phyloP scores from a whole-genome alignment of 805 yeast genomes.

The Phaffomyces opuntiae region DNA sequence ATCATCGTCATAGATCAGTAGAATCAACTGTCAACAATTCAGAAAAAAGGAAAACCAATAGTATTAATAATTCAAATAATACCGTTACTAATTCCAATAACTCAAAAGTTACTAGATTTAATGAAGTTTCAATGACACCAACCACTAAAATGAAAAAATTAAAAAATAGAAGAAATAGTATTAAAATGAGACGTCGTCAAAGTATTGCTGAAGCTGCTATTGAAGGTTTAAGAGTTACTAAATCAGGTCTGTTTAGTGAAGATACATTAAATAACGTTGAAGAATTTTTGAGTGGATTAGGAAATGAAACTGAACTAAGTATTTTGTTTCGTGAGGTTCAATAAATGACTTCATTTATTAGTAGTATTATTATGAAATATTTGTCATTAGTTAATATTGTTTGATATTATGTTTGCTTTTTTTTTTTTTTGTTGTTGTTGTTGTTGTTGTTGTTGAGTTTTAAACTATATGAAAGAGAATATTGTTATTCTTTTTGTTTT shows the following conservation, averaged over 20 bases:
- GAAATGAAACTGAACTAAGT: constrained; percentile 34
- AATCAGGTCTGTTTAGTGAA: constrained; percentile 71
- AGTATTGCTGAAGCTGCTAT: constrained; percentile 69
- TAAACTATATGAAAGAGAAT: too few species aligned
- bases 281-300: constrained; percentile 51
- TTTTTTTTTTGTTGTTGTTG: not conserved
- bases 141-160: constrained; percentile 11
- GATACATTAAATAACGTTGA: constrained; percentile 69
- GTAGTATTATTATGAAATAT: not conserved
- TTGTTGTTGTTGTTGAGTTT: too few species aligned
- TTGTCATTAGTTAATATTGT: not conserved
- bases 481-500: not conserved
- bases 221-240: constrained; percentile 70
- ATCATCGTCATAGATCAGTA: not conserved
- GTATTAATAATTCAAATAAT: too few species aligned
- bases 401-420: not conserved
- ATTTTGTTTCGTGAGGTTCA: constrained; percentile 27
- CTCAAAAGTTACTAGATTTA: constrained; percentile 10
- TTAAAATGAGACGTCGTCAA: constrained; percentile 47
- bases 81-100: not conserved
- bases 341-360: not conserved
- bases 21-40: not conserved
- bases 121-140: constrained; percentile 17
- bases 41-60: constrained; percentile 3
- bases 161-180: constrained; percentile 17